Conservation (phyloP, 2,329 filamentous ascomycete genomes). For the Ascochyta lentis region DNA sequence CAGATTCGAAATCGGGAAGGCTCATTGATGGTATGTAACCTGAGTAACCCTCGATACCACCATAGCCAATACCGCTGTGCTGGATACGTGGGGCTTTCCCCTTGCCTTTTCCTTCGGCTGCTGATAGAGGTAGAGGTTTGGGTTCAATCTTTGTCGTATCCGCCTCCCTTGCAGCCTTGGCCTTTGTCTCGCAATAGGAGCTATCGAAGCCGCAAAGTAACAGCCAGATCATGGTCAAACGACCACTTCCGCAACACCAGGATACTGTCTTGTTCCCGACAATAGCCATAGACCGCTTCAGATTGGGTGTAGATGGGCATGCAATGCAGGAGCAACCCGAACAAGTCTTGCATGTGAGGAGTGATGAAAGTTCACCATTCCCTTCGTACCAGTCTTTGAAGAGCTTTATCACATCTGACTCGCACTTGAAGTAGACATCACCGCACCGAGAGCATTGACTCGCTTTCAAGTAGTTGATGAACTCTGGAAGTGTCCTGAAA, state of each 20-base stretch:
- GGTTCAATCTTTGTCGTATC: constrained; percentile 10
- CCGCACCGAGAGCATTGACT: constrained; percentile 23
- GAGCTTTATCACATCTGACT: constrained; percentile 17
- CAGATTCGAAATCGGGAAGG: neutral
- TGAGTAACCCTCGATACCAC: constrained; percentile 1
- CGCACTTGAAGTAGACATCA: constrained; percentile 12
- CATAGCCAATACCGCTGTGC: constrained; percentile 22
- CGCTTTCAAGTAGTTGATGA: constrained; percentile 19
- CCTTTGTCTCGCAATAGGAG: constrained; percentile 12
- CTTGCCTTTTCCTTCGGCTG: neutral
- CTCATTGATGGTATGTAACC: neutral
- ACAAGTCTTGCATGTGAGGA: constrained; percentile 28
- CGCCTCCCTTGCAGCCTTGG: constrained; percentile 16
- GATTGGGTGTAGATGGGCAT: constrained; percentile 18
- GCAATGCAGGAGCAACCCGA: constrained; percentile 23
- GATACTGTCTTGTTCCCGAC: constrained; percentile 19
- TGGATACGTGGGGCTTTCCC: constrained; percentile 1
- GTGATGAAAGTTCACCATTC: constrained; percentile 13
- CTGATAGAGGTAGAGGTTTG: neutral
- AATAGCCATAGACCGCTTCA: constrained; percentile 2
- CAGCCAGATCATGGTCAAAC: constrained; percentile 46
- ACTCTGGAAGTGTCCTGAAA: constrained; percentile 16
- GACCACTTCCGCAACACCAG: constrained; percentile 48
- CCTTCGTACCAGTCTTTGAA: constrained; percentile 26
- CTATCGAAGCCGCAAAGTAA: constrained; percentile 49